Conservation (phyloP, 371 early-diverging fungal species). For the Mortierella sp. region DNA sequence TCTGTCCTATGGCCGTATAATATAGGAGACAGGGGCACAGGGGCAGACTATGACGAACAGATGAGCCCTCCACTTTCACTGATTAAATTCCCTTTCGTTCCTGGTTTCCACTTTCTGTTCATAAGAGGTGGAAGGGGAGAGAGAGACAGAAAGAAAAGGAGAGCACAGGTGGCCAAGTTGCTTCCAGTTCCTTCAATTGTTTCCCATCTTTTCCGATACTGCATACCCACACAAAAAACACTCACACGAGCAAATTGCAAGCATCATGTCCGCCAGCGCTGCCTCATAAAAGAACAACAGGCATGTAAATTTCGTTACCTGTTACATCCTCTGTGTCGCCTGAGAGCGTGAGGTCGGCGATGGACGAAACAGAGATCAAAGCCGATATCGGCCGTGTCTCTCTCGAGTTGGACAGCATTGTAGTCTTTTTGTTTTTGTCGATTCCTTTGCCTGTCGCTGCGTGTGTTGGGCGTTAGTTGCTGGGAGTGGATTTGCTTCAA, state of each 20-base stretch:
- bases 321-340: constrained; percentile 55
- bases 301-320: constrained; percentile 34
- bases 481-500: neutral
- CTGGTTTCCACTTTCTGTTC: neutral
- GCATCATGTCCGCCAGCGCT: neutral
- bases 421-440: constrained; percentile 8
- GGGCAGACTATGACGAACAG: constrained; percentile 1
- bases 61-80: neutral
- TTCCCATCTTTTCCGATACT: neutral
- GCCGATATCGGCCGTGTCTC: constrained; percentile 48
- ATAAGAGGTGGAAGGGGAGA: neutral
- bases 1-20: constrained; percentile 3
- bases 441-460: neutral
- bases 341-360: constrained; percentile 48
- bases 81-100: neutral
- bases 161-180: neutral
- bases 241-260: neutral
- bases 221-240: neutral
- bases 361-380: constrained; percentile 54
- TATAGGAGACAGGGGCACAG: constrained; percentile 8
- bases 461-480: neutral
- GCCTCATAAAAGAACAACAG: neutral
- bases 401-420: constrained; percentile 50
- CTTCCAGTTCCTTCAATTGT: neutral
- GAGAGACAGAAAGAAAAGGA: neutral